A percentile compares a stretch with the other conserved stretches of the same genome.
Evolutionary conservation across 768 basidiomycete species (phyloP).

Genomic region (Mycena vitilis): DNA sequence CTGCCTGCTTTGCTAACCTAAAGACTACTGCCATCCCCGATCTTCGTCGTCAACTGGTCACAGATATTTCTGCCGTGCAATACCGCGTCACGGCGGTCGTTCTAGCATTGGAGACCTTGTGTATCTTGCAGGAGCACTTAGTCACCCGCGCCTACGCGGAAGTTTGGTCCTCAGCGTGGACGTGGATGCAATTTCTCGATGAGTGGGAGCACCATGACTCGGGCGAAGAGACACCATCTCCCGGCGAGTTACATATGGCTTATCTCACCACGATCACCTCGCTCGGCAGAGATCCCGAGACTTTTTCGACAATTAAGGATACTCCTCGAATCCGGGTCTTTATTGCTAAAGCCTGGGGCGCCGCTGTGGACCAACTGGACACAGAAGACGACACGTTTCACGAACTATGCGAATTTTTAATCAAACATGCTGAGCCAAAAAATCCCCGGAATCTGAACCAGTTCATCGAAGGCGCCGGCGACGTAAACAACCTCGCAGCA

Average conservation of each 20-base stretch:
- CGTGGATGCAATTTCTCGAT: conserved; percentile 15
- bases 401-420: conserved; percentile 8
- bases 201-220: conserved; percentile 9
- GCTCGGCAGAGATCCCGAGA: conserved; percentile 5
- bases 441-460: not conserved
- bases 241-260: not conserved
- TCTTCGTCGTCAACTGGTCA: conserved; percentile 8
- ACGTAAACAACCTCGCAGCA: not conserved
- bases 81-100: not conserved
- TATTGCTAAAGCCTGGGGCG: conserved; percentile 12
- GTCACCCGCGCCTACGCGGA: conserved; percentile 2
- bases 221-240: not conserved
- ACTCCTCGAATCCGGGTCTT: conserved; percentile 2
- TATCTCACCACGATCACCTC: conserved; percentile 5
- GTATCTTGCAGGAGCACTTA: conserved; percentile 15
- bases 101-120: conserved; percentile 6
- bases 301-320: not conserved
- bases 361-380: not conserved
- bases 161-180: conserved; percentile 15
- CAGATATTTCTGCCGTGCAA: not conserved
- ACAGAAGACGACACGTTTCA: not conserved
- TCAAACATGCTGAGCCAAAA: not conserved
- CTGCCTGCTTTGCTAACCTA: conserved; percentile 13
- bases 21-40: conserved; percentile 1
- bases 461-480: conserved; percentile 14